Evolutionary conservation across 2,329 filamentous ascomycete genomes (phyloP).

Genomic region (Colletotrichum limetticola): DNA sequence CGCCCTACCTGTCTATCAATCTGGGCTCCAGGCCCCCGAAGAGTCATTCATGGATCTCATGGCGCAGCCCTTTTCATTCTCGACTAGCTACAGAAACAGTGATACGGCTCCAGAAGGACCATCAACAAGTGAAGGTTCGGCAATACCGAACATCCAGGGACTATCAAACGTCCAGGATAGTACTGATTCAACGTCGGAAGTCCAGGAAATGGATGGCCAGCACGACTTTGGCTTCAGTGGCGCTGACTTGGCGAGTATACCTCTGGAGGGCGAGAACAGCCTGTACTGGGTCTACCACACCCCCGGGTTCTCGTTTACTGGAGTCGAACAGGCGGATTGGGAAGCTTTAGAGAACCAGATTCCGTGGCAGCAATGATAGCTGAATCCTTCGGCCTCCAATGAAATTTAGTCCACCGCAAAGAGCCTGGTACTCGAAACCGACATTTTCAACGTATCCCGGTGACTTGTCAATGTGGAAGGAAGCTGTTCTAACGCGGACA

Average conservation of each 20-base stretch:
- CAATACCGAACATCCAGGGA: not conserved
- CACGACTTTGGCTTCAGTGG: not conserved
- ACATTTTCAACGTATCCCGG: not conserved
- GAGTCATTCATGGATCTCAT: not conserved
- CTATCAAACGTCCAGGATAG: not conserved
- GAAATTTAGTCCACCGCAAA: not conserved
- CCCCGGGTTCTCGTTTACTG: conserved; percentile 10
- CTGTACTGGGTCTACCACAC: conserved; percentile 18
- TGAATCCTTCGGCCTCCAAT: not conserved
- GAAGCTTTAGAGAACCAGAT: conserved; percentile 22
- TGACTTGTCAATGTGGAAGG: not conserved
- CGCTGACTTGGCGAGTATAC: conserved; percentile 10
- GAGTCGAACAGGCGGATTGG: conserved; percentile 27
- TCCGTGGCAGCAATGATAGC: not conserved
- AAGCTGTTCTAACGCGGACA: too few species aligned
- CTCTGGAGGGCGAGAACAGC: conserved; percentile 23
- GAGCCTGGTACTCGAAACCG: not conserved
- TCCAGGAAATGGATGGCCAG: not conserved
- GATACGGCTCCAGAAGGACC: not conserved
- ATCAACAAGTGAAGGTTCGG: not conserved
- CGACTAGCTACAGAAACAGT: not conserved
- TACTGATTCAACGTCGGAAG: not conserved
- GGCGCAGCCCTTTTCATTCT: not conserved
- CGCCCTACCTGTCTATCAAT: not conserved
- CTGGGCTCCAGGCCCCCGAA: not conserved